These are phyloP conservation scores for Penicillium salamii DNA, from an alignment of 495 filamentous ascomycete genomes.

Conservation along the genomic window DNA sequence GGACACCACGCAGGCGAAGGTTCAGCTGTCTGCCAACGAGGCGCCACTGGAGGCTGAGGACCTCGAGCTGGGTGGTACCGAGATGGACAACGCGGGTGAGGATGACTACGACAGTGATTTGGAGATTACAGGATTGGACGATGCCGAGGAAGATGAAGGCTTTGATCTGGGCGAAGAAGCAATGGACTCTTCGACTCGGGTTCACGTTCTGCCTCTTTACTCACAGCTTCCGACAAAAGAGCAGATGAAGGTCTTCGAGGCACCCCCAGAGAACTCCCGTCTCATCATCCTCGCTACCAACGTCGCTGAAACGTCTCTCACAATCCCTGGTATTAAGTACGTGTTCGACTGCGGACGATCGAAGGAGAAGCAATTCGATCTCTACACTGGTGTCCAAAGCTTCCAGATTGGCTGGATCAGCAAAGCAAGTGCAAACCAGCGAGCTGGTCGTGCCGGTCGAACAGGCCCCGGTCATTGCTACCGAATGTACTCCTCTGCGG, in stretches of 20 bases:
- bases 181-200: conserved; percentile 63
- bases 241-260: conserved; percentile 90
- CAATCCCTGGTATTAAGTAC: conserved; percentile 92
- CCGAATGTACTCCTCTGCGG: conserved; percentile 85
- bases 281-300: conserved; percentile 94
- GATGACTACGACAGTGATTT: conserved; percentile 43
- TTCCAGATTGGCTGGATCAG: conserved; percentile 96
- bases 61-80: conserved; percentile 69
- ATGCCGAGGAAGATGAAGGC: conserved; percentile 55
- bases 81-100: conserved; percentile 40
- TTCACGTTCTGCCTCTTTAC: conserved; percentile 88
- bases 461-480: conserved; percentile 97
- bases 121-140: conserved; percentile 49
- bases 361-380: conserved; percentile 87
- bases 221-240: conserved; percentile 92
- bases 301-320: conserved; percentile 94
- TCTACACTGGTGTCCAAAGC: conserved; percentile 83
- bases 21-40: conserved; percentile 73
- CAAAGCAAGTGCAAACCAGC: conserved; percentile 91
- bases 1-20: conserved; percentile 55
- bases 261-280: conserved; percentile 77
- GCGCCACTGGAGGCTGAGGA: conserved; percentile 83
- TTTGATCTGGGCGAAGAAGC: conserved; percentile 60
- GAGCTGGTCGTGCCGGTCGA: conserved; percentile 91
- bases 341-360: conserved; percentile 92